Evolutionary conservation across 305 asterid genomes (phyloP).

Genomic region (Andrographis paniculata): DNA sequence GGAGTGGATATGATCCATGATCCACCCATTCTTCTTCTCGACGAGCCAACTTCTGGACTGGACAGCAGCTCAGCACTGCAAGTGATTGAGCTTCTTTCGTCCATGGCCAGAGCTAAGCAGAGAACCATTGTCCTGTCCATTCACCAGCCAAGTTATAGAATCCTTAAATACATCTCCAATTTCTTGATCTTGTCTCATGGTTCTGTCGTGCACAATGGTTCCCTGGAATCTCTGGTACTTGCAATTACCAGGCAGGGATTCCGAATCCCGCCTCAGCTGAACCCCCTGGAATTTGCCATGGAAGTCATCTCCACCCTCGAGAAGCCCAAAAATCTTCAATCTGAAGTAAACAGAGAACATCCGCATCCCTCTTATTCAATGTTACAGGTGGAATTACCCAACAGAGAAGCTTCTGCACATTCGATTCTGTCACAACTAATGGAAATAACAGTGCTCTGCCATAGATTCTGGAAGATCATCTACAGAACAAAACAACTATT

Average conservation of each 20-base stretch:
- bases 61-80: conserved; percentile 92
- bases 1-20: conserved; percentile 89
- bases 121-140: conserved; percentile 63
- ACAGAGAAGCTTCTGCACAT: conserved; percentile 10
- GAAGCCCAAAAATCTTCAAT: conserved; percentile 21
- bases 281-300: conserved; percentile 84
- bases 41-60: conserved; percentile 89
- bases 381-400: conserved; percentile 13
- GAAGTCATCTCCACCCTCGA: conserved; percentile 56
- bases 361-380: conserved; percentile 12
- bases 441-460: conserved; percentile 55
- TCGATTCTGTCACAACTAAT: conserved; percentile 20
- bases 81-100: conserved; percentile 62
- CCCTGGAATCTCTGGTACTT: conserved; percentile 54
- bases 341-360: conserved; percentile 14
- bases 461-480: conserved; percentile 70
- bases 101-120: conserved; percentile 58
- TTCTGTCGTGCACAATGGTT: conserved; percentile 60
- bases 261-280: conserved; percentile 61
- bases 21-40: conserved; percentile 66
- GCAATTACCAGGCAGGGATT: conserved; percentile 43
- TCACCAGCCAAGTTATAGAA: conserved; percentile 85
- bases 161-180: conserved; percentile 52
- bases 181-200: conserved; percentile 74
- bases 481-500: conserved; percentile 82